Evolutionary conservation across 768 basidiomycete species (phyloP).

Genomic region (Amanita pseudoporphyria): DNA sequence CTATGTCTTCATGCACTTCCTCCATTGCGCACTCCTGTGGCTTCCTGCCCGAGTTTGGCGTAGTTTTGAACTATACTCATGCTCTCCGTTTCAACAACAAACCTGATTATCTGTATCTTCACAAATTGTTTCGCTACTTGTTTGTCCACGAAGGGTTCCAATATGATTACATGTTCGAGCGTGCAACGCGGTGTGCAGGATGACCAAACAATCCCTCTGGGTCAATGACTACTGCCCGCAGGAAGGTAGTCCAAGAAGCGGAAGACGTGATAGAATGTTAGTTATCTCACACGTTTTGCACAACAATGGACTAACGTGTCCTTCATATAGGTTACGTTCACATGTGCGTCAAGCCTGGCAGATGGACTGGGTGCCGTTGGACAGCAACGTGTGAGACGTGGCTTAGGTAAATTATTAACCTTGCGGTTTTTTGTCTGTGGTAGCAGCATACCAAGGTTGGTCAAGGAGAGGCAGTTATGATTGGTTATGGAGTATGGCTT

Average conservation of each 20-base stretch:
- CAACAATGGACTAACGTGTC: conserved; percentile 12
- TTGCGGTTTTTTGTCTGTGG: conserved; percentile 21
- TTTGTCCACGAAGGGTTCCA: conserved; percentile 97
- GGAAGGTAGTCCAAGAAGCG: conserved; percentile 80
- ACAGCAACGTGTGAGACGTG: conserved; percentile 34
- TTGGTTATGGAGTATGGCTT: conserved; percentile 26
- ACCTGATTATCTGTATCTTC: conserved; percentile 98
- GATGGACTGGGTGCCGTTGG: conserved; percentile 37
- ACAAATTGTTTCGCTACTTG: conserved; percentile 97
- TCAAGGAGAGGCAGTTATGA: conserved; percentile 39
- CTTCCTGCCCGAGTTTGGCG: conserved; percentile 98
- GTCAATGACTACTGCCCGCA: conserved; percentile 54
- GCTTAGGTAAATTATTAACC: conserved; percentile 39
- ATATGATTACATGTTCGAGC: conserved; percentile 98
- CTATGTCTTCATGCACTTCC: conserved; percentile 99
- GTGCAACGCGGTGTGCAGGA: conserved; percentile 71
- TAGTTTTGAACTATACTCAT: conserved; percentile 98
- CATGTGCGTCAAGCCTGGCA: conserved; percentile 80
- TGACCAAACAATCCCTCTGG: conserved; percentile 48
- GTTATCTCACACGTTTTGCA: conserved; percentile 23
- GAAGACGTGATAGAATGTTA: conserved; percentile 86
- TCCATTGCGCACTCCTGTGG: conserved; percentile 96
- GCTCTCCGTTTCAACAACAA: conserved; percentile 99
- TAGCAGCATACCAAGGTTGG: conserved; percentile 35
- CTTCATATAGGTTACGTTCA: conserved; percentile 61